A percentile compares a stretch with the other conserved stretches of the same genome.
These are phyloP conservation scores for Trichoderma lentiforme DNA, from an alignment of 2,329 filamentous ascomycete species.

Conservation along the genomic window DNA sequence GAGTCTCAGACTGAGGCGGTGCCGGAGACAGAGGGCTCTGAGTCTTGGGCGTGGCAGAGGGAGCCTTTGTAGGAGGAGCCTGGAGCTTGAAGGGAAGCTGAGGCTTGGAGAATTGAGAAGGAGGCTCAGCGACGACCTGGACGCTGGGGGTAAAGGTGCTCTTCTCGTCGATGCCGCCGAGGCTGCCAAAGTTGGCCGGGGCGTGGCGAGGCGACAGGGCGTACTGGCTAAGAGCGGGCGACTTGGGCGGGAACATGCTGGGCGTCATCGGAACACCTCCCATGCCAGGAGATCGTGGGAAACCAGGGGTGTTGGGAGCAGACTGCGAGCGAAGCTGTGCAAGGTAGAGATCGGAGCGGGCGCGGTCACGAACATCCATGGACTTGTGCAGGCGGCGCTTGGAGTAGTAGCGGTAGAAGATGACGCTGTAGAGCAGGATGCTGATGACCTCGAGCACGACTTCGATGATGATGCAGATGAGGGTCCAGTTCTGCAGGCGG, in stretches of 20 bases:
- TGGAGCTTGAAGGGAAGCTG: constrained; percentile 77
- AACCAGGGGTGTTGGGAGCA: constrained; percentile 90
- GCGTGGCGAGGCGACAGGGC: constrained; percentile 61
- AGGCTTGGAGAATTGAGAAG: constrained; percentile 56
- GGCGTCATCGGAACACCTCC: constrained; percentile 56
- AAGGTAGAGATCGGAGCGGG: constrained; percentile 91
- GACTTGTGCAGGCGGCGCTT: constrained; percentile 94
- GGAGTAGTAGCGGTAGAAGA: constrained; percentile 97
- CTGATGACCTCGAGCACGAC: constrained; percentile 88
- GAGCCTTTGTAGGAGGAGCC: constrained; percentile 75
- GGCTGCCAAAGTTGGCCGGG: constrained; percentile 52
- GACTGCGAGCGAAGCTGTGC: constrained; percentile 80
- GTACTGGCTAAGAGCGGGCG: constrained; percentile 44
- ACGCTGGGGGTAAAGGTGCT: constrained; percentile 53
- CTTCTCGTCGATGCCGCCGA: constrained; percentile 42
- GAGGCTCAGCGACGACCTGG: constrained; percentile 59
- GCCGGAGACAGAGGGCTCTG: constrained; percentile 60
- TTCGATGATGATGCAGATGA: constrained; percentile 97
- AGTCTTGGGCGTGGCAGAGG: constrained; percentile 69
- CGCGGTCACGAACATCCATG: constrained; percentile 93
- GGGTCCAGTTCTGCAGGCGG: constrained; percentile 87
- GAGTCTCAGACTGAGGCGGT: constrained; percentile 38
- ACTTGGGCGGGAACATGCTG: constrained; percentile 37
- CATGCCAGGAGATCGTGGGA: constrained; percentile 56
- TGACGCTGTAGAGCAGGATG: constrained; percentile 86